Evolutionary conservation across 768 basidiomycete genomes (phyloP).

Genomic region (Pleurotus tuoliensis): DNA sequence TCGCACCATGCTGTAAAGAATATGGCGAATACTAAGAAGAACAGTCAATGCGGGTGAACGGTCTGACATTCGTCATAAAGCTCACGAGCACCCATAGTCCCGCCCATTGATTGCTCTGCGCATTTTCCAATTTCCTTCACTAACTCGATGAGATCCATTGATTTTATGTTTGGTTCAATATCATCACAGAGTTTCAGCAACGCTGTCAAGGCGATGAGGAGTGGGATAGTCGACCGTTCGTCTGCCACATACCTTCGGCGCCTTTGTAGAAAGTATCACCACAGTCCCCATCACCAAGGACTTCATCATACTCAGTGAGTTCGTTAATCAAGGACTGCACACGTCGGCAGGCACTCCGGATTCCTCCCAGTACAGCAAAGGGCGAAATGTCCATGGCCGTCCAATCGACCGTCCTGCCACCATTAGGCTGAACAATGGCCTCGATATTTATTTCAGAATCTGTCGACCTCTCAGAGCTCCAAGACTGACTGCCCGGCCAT

Average conservation of each 20-base stretch:
- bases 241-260: slow-evolving; percentile 26
- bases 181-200: slow-evolving; percentile 13
- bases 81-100: slow-evolving; percentile 49
- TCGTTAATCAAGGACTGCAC: slow-evolving; percentile 45
- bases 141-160: slow-evolving; percentile 16
- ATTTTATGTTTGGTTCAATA: background rate
- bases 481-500: slow-evolving; percentile 31
- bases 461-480: slow-evolving; percentile 19
- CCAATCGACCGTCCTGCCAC: background rate
- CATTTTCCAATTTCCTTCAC: slow-evolving; percentile 32
- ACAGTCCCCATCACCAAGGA: slow-evolving; percentile 63
- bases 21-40: slow-evolving; percentile 35
- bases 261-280: slow-evolving; percentile 56
- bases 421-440: too few species aligned
- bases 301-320: slow-evolving; percentile 55
- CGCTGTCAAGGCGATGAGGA: slow-evolving; percentile 16
- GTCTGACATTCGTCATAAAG: slow-evolving; percentile 7
- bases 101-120: slow-evolving; percentile 51
- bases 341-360: slow-evolving; percentile 34
- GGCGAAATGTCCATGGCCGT: slow-evolving; percentile 1
- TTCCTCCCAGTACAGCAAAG: slow-evolving; percentile 19
- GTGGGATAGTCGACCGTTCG: background rate
- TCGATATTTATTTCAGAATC: background rate
- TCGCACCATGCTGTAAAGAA: slow-evolving; percentile 27
- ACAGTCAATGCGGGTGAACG: background rate